phyloP scores from a whole-genome alignment of 257 asterid genomes.

The Avicennia marina region DNA sequence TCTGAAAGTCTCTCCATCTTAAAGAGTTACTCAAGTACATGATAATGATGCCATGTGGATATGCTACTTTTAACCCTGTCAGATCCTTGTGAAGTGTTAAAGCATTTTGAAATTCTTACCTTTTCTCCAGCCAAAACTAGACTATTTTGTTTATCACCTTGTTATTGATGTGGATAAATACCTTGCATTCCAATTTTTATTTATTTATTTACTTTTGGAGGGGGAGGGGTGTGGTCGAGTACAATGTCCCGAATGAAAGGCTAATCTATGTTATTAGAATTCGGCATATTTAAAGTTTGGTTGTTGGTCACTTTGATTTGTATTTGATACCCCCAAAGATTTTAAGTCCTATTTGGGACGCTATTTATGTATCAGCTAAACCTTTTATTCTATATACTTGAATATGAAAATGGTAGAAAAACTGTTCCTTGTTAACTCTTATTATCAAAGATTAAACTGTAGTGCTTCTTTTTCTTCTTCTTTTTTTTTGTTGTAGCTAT shows the following conservation, averaged over 20 bases:
- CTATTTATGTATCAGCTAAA: neutral
- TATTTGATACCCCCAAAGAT: conserved; percentile 8
- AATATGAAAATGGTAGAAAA: no score
- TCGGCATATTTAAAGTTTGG: neutral
- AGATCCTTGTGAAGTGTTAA: no score
- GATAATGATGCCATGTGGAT: no score
- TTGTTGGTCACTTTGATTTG: neutral
- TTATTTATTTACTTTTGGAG: no score
- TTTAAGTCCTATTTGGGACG: conserved; percentile 6
- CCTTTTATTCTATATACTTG: neutral
- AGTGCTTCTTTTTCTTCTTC: neutral
- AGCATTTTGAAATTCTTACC: neutral
- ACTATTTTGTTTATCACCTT: neutral
- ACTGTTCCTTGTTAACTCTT: no score
- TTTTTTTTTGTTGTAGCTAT: conserved; percentile 7
- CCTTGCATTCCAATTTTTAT: no score
- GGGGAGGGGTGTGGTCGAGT: no score
- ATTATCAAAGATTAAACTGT: neutral
- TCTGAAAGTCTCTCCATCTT: no score
- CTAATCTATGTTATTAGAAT: conserved; percentile 1
- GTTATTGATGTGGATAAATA: neutral
- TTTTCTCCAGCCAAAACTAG: neutral
- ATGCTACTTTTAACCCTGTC: no score
- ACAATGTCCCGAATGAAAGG: no score
- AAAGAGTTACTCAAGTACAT: no score